phyloP scores from a whole-genome alignment of 352 stramenopile species.

The Phytopythium mirpurense region DNA sequence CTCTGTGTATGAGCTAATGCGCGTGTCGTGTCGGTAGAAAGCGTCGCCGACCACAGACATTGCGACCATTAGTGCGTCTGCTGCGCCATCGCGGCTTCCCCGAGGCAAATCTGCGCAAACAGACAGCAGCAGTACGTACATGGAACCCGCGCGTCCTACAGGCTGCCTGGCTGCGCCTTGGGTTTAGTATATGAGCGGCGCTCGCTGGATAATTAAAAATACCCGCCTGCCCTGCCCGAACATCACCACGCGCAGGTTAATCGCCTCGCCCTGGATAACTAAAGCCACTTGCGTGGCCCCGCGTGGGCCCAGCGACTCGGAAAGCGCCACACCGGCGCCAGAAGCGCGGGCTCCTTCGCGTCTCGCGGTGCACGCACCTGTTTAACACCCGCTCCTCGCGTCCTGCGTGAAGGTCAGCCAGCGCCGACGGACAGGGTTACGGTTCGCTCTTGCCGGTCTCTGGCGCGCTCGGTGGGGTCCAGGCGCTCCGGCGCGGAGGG shows the following conservation, averaged over 20 bases:
- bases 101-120: background rate
- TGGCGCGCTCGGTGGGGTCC: background rate
- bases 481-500: background rate
- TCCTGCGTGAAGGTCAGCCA: background rate
- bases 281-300: too few relatives aligned
- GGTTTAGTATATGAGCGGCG: background rate
- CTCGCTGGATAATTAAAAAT: conserved; percentile 2
- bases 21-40: background rate
- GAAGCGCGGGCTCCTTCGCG: background rate
- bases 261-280: background rate
- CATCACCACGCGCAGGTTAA: background rate
- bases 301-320: background rate
- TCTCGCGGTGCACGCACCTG: background rate
- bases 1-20: background rate
- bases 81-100: background rate
- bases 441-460: background rate
- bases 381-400: background rate
- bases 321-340: background rate
- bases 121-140: background rate
- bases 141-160: background rate
- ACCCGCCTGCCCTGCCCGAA: background rate
- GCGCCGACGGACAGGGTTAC: background rate
- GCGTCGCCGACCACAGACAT: background rate
- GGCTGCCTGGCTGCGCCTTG: too few relatives aligned
- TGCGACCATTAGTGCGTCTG: background rate